These are phyloP conservation scores for Didymella exigua DNA, from an alignment of 2,329 filamentous ascomycete genomes.

Conservation along the genomic window DNA sequence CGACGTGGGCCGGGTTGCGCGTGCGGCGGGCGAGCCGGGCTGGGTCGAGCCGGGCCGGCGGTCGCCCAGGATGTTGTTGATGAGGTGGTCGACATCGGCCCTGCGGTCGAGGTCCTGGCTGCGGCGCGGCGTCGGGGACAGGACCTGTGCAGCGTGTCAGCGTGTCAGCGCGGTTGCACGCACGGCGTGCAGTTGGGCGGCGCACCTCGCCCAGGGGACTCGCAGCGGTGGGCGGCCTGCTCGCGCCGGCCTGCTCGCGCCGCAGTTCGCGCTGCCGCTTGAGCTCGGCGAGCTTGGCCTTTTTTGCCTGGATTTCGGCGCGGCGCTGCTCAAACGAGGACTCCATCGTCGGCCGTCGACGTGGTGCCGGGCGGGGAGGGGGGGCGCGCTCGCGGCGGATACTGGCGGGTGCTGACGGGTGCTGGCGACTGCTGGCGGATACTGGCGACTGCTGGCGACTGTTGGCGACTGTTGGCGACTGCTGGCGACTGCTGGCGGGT, in stretches of 20 bases:
- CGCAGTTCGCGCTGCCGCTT: conserved; percentile 89
- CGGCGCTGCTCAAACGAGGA: conserved; percentile 77
- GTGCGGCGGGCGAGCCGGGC: conserved; percentile 55
- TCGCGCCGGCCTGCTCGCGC: conserved; percentile 70
- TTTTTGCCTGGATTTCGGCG: conserved; percentile 96
- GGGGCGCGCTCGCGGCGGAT: no score
- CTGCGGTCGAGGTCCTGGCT: conserved; percentile 67
- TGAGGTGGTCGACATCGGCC: conserved; percentile 76
- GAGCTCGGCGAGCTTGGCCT: conserved; percentile 93
- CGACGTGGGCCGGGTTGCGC: conserved; percentile 80
- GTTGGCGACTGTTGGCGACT: no score
- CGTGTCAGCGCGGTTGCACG: conserved; percentile 15
- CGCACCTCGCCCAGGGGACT: conserved; percentile 72
- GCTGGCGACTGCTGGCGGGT: no score
- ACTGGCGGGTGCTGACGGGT: no score
- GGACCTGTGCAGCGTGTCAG: conserved; percentile 57
- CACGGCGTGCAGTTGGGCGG: not conserved
- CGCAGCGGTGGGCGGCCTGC: conserved; percentile 66
- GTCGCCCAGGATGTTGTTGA: conserved; percentile 81
- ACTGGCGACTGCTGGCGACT: no score
- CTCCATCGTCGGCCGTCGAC: no score
- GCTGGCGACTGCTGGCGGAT: not conserved
- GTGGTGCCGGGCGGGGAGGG: no score
- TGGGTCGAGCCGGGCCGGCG: conserved; percentile 73
- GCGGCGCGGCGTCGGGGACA: conserved; percentile 72